A percentile compares a stretch with the other conserved stretches of the same genome.
phyloP scores from a whole-genome alignment of 2,329 filamentous ascomycete genomes.

The Escovopsis sp. region DNA sequence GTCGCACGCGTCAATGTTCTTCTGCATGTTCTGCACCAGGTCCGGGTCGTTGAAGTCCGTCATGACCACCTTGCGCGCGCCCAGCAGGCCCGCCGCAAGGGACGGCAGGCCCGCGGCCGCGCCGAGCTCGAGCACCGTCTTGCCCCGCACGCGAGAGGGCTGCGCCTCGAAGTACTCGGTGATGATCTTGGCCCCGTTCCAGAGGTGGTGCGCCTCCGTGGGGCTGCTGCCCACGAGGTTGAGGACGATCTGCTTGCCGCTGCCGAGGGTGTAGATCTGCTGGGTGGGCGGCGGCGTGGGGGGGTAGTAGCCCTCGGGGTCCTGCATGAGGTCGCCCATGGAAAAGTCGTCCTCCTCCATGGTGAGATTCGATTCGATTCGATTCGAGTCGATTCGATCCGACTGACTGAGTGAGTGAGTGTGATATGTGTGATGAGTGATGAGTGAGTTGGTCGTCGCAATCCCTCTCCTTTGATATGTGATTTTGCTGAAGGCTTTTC shows the following conservation, averaged over 20 bases:
- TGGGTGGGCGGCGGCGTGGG: constrained; percentile 63
- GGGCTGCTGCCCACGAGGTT: constrained; percentile 79
- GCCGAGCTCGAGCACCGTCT: constrained; percentile 75
- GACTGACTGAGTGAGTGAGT: background rate
- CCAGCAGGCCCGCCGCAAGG: constrained; percentile 59
- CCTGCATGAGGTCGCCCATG: constrained; percentile 51
- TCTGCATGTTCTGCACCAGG: constrained; percentile 63
- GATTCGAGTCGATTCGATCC: no score
- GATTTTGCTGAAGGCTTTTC: no score
- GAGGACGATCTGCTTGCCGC: constrained; percentile 50
- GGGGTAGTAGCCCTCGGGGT: constrained; percentile 68
- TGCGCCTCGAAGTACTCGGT: constrained; percentile 63
- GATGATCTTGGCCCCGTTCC: constrained; percentile 75
- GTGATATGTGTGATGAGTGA: no score
- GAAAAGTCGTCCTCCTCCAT: constrained; percentile 24
- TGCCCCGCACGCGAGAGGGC: constrained; percentile 45
- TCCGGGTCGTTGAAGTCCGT: constrained; percentile 83
- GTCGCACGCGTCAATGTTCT: constrained; percentile 52
- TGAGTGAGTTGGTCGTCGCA: no score
- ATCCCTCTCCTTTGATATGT: no score
- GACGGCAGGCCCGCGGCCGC: constrained; percentile 77
- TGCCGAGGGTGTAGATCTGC: constrained; percentile 54
- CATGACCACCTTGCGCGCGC: constrained; percentile 57
- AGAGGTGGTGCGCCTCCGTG: constrained; percentile 78
- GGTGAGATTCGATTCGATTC: background rate